A percentile compares a stretch with the other conserved stretches of the same genome.
These are phyloP conservation scores for Wickerhamomyces pijperi DNA, from an alignment of 805 yeast species.

Conservation along the genomic window DNA sequence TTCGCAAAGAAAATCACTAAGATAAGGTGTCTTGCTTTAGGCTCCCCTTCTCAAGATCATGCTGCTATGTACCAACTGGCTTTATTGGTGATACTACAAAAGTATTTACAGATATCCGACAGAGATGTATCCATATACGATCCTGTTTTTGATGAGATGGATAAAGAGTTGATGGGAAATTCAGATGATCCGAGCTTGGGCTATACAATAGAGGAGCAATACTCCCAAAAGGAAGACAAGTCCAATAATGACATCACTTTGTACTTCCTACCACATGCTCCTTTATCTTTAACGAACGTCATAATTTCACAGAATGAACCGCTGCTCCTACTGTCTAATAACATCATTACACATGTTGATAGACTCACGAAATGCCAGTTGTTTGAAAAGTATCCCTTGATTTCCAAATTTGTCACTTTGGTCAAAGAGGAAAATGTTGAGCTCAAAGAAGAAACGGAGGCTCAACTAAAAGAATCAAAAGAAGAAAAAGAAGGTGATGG, in stretches of 20 bases:
- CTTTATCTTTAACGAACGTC: slow-evolving; percentile 38
- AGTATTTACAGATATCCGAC: slow-evolving; percentile 11
- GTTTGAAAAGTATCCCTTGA: slow-evolving; percentile 29
- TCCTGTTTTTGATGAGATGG: slow-evolving; percentile 46
- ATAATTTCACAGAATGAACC: slow-evolving; percentile 27
- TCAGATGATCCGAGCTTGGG: slow-evolving; percentile 12
- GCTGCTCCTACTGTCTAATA: slow-evolving; percentile 35
- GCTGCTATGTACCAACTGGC: slow-evolving; percentile 63
- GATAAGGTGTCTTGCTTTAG: slow-evolving; percentile 64
- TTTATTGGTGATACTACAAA: slow-evolving; percentile 31
- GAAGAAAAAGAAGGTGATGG: slow-evolving; percentile 13
- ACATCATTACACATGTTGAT: slow-evolving; percentile 42
- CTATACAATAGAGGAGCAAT: slow-evolving; percentile 8
- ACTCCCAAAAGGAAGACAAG: slow-evolving; percentile 1
- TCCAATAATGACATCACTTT: slow-evolving; percentile 19
- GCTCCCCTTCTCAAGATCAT: slow-evolving; percentile 47
- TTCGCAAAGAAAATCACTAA: slow-evolving; percentile 10
- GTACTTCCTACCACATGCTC: slow-evolving; percentile 71
- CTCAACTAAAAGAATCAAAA: slow-evolving; percentile 15
- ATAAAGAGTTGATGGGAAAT: slow-evolving; percentile 25
- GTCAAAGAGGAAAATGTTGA: slow-evolving; percentile 4
- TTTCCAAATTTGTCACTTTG: slow-evolving; percentile 27
- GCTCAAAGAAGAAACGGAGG: slow-evolving; percentile 6
- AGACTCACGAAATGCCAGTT: slow-evolving; percentile 33
- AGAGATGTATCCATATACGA: slow-evolving; percentile 42